Evolutionary conservation across 306 rosid species (phyloP), one percentile per base, ranked within the genome.

Genomic region (Dalbergia cultrata): DNA sequence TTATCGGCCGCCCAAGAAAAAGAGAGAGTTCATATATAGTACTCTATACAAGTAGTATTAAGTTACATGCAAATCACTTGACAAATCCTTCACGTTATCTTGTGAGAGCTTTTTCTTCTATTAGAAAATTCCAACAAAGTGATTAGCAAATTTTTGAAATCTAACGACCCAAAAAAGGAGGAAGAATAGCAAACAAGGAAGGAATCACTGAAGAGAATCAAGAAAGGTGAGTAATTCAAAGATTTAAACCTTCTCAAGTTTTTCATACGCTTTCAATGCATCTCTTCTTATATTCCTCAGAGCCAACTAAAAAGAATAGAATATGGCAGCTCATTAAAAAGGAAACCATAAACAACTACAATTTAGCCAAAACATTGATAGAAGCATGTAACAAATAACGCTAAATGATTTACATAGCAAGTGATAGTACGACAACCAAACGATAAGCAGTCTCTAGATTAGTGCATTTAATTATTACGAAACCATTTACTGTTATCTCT

Each of bases 201-300:
- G 13, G 5, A 76, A 81, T 5, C 35, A 59, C 17, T 35, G 54
- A 70, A 75, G 44, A 52, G 53, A 57, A 76, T 58, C 22, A 67
- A 50, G 71, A 76, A 61, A 63, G 61, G 47, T 50, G 52, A 43
- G 62, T 56, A 81, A 76, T 74, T 81, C 13, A 75, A 57, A 64
- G n/a, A 78, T 85, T 81, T 70, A 79, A 76, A 93, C 99, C 99
- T 96, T 96, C 89, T 96, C 97, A 72, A 96, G 98, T 79, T 96
- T 96, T 59, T 93, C 97, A 77, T 88, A 92, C 78, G 98, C 96
- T 86, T 92, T 96, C 79, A 96, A 67, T 63, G 93, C 93, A 89
- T 96, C 99, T 86, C 99, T 93, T 87, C 99, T 88, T 86, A 96
- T 92, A 77, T 96, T 96, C 91, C 99, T 88, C 80, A 96, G 66